phyloP scores from a whole-genome alignment of 73 alveolate genomes.

The Tetrahymena thermophila region DNA sequence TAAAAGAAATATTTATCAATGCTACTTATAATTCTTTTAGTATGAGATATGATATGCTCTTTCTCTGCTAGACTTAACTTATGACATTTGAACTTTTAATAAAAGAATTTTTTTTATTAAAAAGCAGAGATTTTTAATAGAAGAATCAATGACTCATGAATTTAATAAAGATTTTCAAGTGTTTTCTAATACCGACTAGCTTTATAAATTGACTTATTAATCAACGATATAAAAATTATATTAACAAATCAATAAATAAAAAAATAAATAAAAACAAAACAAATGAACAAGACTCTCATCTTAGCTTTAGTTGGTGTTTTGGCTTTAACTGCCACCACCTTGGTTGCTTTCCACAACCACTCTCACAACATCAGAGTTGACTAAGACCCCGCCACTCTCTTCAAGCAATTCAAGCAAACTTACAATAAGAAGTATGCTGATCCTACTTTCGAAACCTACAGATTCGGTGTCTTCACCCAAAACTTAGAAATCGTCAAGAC shows the following conservation, averaged over 20 bases:
- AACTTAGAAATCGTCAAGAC: slow-evolving; percentile 24
- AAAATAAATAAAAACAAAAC: not conserved
- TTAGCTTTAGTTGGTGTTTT: not conserved
- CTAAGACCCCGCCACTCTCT: not conserved
- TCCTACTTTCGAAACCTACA: slow-evolving; percentile 23
- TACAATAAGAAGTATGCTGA: not conserved
- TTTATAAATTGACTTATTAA: not conserved
- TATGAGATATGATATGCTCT: not conserved
- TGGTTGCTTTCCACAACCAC: not conserved
- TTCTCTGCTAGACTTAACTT: not conserved
- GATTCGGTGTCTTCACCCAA: slow-evolving; percentile 41
- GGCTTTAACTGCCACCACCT: not conserved
- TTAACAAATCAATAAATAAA: not conserved
- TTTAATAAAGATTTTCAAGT: no score
- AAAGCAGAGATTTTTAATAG: not conserved
- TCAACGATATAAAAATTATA: not conserved
- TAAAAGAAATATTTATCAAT: not conserved
- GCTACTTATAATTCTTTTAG: not conserved
- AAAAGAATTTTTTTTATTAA: not conserved
- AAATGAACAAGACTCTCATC: not conserved
- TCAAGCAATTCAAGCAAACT: not conserved
- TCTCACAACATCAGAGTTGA: not conserved
- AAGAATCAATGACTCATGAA: not conserved
- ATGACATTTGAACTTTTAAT: not conserved
- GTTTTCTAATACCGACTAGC: not conserved